phyloP scores from a whole-genome alignment of 2,329 filamentous ascomycete species.

The Didymellaceae sp. region DNA sequence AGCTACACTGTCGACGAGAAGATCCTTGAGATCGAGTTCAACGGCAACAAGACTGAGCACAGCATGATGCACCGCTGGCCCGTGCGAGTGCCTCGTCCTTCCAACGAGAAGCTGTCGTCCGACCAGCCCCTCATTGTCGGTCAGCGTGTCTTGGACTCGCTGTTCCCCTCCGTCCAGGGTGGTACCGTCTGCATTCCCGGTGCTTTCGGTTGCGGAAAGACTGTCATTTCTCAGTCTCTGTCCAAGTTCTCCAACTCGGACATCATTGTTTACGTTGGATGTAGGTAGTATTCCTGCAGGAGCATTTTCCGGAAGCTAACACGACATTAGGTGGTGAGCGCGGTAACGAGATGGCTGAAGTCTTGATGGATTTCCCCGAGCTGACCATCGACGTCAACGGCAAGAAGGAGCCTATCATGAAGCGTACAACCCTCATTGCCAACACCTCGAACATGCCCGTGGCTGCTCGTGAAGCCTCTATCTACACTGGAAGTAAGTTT shows the following conservation, averaged over 20 bases:
- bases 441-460: conserved; percentile 99
- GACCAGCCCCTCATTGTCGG: conserved; percentile 93
- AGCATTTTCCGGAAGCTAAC: neutral
- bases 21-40: conserved; percentile 94
- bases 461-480: conserved; percentile 95
- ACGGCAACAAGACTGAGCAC: conserved; percentile 91
- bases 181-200: conserved; percentile 98
- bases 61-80: conserved; percentile 99
- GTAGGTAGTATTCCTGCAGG: conserved; percentile 22
- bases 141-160: conserved; percentile 92
- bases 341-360: conserved; percentile 99
- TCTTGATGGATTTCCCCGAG: conserved; percentile 99
- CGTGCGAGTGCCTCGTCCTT: conserved; percentile 91
- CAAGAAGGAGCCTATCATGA: conserved; percentile 98
- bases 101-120: conserved; percentile 89
- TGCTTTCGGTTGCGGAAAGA: conserved; percentile 98
- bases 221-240: conserved; percentile 96
- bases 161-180: conserved; percentile 96
- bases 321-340: conserved; percentile 70
- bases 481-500: conserved; percentile 73
- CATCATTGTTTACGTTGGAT: conserved; percentile 95
- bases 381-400: conserved; percentile 93
- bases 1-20: conserved; percentile 94
- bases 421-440: conserved; percentile 96
- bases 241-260: conserved; percentile 99